These are phyloP conservation scores for Ilex paraguariensis DNA, from an alignment of 305 asterid genomes.

Conservation along the genomic window DNA sequence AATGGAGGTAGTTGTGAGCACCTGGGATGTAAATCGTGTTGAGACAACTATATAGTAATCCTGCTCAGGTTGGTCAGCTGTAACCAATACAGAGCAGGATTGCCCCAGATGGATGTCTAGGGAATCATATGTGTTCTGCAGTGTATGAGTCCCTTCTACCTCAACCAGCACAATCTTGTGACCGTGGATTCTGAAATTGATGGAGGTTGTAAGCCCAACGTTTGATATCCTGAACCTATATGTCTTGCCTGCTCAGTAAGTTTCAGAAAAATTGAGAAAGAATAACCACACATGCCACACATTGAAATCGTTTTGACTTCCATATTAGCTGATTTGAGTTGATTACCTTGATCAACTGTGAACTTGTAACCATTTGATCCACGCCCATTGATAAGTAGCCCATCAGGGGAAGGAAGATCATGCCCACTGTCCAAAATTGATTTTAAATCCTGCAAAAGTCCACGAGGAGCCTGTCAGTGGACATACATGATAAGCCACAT, in stretches of 20 bases:
- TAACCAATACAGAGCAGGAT: slow-evolving; percentile 31
- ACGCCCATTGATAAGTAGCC: slow-evolving; percentile 31
- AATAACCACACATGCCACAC: background rate
- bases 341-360: slow-evolving; percentile 30
- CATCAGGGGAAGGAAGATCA: slow-evolving; percentile 38
- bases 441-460: slow-evolving; percentile 26
- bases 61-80: slow-evolving; percentile 28
- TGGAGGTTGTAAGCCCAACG: slow-evolving; percentile 28
- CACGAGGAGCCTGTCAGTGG: background rate
- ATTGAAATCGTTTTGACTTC: background rate
- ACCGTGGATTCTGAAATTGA: slow-evolving; percentile 37
- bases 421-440: slow-evolving; percentile 31
- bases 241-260: slow-evolving; percentile 23
- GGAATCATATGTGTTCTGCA: slow-evolving; percentile 30
- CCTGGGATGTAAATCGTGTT: slow-evolving; percentile 29
- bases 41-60: slow-evolving; percentile 28
- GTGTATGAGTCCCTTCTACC: slow-evolving; percentile 33
- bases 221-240: slow-evolving; percentile 36
- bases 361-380: slow-evolving; percentile 19
- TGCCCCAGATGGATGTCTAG: slow-evolving; percentile 39
- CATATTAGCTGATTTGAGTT: background rate
- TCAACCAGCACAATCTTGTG: slow-evolving; percentile 36
- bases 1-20: slow-evolving; percentile 26
- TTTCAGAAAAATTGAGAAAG: background rate
- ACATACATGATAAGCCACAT: too few relatives aligned